A percentile compares a stretch with the other conserved stretches of the same genome.
Conservation (phyloP, 768 basidiomycete genomes). For the Tylopilus subfusipes region DNA sequence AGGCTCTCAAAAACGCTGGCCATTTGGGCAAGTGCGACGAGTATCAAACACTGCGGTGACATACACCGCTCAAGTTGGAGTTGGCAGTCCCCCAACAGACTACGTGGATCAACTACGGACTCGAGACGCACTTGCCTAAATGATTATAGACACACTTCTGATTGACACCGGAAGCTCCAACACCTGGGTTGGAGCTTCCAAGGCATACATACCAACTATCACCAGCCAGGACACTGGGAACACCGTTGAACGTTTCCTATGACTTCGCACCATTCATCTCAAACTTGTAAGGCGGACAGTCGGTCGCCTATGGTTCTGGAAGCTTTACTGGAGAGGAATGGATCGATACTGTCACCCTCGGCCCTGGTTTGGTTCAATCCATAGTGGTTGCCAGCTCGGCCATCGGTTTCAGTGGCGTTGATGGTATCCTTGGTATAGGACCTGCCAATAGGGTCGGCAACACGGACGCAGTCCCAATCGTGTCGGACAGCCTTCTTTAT, state of each 20-base stretch:
- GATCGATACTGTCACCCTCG: neutral
- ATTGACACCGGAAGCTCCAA: slow-evolving; percentile 30
- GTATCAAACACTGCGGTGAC: slow-evolving; percentile 16
- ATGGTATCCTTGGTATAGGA: slow-evolving; percentile 39
- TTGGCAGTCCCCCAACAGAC: slow-evolving; percentile 20
- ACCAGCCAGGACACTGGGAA: slow-evolving; percentile 27
- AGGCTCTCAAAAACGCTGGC: slow-evolving; percentile 13
- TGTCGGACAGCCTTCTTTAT: slow-evolving; percentile 33
- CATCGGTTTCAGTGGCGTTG: slow-evolving; percentile 5
- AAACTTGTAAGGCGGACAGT: too few species aligned
- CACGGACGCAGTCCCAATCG: slow-evolving; percentile 26
- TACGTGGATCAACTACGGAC: neutral
- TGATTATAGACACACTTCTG: slow-evolving; percentile 22
- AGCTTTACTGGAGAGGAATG: neutral
- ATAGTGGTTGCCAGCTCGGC: neutral
- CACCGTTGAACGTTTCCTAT: neutral
- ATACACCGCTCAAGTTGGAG: slow-evolving; percentile 27
- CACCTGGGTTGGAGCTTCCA: slow-evolving; percentile 29
- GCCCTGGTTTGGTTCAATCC: neutral
- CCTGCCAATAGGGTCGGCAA: slow-evolving; percentile 27
- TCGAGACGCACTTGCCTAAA: neutral
- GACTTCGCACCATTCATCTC: neutral
- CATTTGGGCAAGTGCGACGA: slow-evolving; percentile 22
- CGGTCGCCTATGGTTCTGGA: neutral
- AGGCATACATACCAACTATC: slow-evolving; percentile 23